phyloP scores from a whole-genome alignment of 768 basidiomycete species.

The Suillus cothurnatus region DNA sequence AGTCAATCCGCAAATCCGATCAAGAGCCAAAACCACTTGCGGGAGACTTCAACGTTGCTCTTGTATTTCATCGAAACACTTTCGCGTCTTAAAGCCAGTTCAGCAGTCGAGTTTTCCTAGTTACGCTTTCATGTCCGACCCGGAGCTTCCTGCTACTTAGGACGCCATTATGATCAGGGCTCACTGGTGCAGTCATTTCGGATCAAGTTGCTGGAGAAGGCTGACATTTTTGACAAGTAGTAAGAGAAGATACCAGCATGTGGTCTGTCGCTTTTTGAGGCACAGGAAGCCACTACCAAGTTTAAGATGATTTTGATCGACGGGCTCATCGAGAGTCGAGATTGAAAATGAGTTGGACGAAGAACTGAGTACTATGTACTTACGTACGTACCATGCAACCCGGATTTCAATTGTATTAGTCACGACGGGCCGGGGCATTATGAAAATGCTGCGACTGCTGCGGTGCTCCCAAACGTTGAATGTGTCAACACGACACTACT shows the following conservation, averaged over 20 bases:
- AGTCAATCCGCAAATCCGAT: not conserved
- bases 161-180: not conserved
- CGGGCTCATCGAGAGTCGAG: not conserved
- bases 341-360: not conserved
- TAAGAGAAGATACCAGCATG: not conserved
- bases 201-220: not conserved
- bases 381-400: not conserved
- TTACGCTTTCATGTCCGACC: not conserved
- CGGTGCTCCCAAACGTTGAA: no score
- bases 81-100: not conserved
- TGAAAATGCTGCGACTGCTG: no score
- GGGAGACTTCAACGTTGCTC: not conserved
- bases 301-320: not conserved
- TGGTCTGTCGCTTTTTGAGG: not conserved
- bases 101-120: not conserved
- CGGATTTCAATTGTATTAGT: no score
- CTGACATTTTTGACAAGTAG: not conserved
- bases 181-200: not conserved
- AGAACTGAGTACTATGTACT: not conserved
- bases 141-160: slow-evolving; percentile 1
- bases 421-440: no score
- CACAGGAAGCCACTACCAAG: not conserved
- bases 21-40: not conserved
- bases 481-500: no score
- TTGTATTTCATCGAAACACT: not conserved